These are phyloP conservation scores for Nakaseomyces sp. DNA, from an alignment of 1,139 yeast genomes.

Conservation along the genomic window DNA sequence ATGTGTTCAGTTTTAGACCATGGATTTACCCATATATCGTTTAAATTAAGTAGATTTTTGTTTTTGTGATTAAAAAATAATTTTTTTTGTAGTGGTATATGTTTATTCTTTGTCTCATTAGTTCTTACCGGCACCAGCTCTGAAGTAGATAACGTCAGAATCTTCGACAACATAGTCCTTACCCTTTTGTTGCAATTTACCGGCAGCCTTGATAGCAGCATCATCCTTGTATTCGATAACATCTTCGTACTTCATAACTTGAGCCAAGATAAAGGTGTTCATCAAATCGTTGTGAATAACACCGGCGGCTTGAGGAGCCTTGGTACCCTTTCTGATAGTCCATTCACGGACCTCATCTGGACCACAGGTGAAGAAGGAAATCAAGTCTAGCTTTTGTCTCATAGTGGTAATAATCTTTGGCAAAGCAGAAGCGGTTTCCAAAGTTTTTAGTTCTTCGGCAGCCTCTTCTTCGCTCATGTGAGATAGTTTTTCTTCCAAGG, in stretches of 20 bases:
- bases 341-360: slow-evolving; percentile 83
- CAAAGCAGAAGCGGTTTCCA: slow-evolving; percentile 78
- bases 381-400: slow-evolving; percentile 78
- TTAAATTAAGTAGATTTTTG: neutral
- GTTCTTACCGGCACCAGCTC: slow-evolving; percentile 94
- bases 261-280: slow-evolving; percentile 68
- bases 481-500: slow-evolving; percentile 87
- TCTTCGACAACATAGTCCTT: slow-evolving; percentile 91
- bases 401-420: slow-evolving; percentile 79
- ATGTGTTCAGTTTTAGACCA: no score
- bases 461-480: slow-evolving; percentile 88
- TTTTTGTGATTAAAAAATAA: neutral
- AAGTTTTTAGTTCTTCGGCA: slow-evolving; percentile 75
- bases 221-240: slow-evolving; percentile 80
- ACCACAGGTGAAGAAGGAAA: slow-evolving; percentile 79
- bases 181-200: slow-evolving; percentile 91
- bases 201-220: slow-evolving; percentile 79
- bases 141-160: slow-evolving; percentile 86
- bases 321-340: slow-evolving; percentile 77
- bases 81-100: neutral
- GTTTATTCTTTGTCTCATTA: slow-evolving; percentile 22
- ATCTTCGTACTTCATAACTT: slow-evolving; percentile 80
- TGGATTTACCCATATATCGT: neutral
- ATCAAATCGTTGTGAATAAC: slow-evolving; percentile 74
- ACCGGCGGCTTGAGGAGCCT: slow-evolving; percentile 88